phyloP scores from a whole-genome alignment of 139 green algal species.

The Microglena sp. region DNA sequence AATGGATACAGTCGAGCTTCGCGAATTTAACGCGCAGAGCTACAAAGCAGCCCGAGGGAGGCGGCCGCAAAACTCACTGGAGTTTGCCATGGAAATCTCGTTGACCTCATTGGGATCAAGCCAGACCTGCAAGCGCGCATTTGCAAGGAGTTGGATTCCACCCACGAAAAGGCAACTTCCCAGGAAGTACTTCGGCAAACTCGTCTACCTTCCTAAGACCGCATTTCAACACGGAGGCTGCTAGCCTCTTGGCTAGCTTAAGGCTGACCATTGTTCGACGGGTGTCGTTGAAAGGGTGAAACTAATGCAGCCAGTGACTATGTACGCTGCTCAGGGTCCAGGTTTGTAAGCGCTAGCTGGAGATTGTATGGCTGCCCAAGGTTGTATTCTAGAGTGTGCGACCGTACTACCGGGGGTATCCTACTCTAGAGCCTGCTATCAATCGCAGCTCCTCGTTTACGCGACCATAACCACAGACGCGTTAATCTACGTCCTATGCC shows the following conservation, averaged over 20 bases:
- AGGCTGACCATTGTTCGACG: constrained; percentile 83
- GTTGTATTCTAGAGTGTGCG: too few species aligned
- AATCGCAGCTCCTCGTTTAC: too few species aligned
- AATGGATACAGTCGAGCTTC: too few species aligned
- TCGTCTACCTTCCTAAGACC: constrained; percentile 71
- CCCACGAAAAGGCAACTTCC: background rate
- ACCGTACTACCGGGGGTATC: too few species aligned
- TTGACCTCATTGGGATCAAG: constrained; percentile 99
- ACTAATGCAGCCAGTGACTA: background rate
- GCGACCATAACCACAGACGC: background rate
- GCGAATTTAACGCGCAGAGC: too few species aligned
- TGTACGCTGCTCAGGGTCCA: too few species aligned
- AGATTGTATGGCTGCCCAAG: too few species aligned
- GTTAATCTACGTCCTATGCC: background rate
- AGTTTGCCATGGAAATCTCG: constrained; percentile 99
- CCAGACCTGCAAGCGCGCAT: constrained; percentile 77
- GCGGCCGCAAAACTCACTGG: constrained; percentile 70
- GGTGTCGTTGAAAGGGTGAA: background rate
- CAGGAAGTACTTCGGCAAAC: background rate
- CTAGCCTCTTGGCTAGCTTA: constrained; percentile 99
- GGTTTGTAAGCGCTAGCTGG: too few species aligned
- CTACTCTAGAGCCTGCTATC: too few species aligned
- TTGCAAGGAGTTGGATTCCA: background rate
- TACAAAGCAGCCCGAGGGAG: too few species aligned
- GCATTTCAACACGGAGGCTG: constrained; percentile 87